A percentile compares a stretch with the other conserved stretches of the same genome.
phyloP scores from a whole-genome alignment of 192 early-diverging fungal genomes.

The Linnemannia elongata region DNA sequence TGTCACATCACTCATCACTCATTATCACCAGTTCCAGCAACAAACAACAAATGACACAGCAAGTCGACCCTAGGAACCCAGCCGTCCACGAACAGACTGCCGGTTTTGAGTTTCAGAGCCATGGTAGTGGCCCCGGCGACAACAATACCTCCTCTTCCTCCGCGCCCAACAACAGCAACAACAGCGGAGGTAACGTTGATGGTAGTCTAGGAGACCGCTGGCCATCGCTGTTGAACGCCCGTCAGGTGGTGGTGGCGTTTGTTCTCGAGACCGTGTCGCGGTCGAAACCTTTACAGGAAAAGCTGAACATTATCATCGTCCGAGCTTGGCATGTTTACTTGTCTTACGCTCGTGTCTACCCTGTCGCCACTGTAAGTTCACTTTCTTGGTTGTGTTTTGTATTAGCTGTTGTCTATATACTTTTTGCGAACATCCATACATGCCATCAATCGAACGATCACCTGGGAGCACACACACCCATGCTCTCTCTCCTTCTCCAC shows the following conservation, averaged over 20 bases:
- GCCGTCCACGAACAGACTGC: not conserved
- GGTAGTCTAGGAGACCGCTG: constrained; percentile 8
- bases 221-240: constrained; percentile 34
- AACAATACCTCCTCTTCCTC: no score
- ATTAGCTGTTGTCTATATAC: no score
- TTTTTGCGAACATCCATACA: no score
- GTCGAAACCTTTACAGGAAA: constrained; percentile 26
- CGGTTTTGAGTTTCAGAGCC: constrained; percentile 14
- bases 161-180: not conserved
- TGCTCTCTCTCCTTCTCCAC: not conserved
- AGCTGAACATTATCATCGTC: constrained; percentile 14
- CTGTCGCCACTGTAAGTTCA: constrained; percentile 29
- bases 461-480: not conserved
- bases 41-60: constrained; percentile 19
- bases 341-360: constrained; percentile 7
- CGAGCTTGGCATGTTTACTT: constrained; percentile 18
- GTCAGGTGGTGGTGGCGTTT: constrained; percentile 29
- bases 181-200: not conserved
- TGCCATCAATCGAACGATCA: not conserved
- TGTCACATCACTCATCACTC: not conserved
- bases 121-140: not conserved
- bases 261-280: constrained; percentile 22
- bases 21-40: not conserved
- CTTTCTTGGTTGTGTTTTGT: not conserved
- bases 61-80: constrained; percentile 18